Percentiles rank a stretch among this genome's conserved stretches.
Evolutionary conservation across 2,329 filamentous ascomycete genomes (phyloP).

Genomic region (Pestalotiopsis sp.): DNA sequence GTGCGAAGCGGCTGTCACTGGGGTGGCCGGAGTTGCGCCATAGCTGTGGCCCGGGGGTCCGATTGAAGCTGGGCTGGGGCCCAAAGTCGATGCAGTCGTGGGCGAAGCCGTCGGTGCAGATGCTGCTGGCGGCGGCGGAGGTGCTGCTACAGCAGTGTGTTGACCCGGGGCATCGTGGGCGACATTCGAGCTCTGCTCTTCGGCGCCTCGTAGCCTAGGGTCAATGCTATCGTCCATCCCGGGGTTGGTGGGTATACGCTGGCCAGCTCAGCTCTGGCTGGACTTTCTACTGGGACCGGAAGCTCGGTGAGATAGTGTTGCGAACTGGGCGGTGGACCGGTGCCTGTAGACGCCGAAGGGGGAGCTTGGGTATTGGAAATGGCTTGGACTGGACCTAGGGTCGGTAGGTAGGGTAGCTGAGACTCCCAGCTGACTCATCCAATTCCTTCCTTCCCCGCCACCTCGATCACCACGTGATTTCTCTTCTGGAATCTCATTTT

Average conservation of each 20-base stretch:
- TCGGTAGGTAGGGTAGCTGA: background rate
- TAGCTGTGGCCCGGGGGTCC: conserved; percentile 9
- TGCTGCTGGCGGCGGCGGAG: conserved; percentile 11
- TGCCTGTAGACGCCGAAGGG: conserved; percentile 7
- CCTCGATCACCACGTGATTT: background rate
- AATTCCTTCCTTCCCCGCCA: background rate
- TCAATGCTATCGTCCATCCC: conserved; percentile 20
- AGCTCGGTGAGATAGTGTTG: conserved; percentile 8
- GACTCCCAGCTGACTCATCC: background rate
- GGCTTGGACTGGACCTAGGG: too few species aligned
- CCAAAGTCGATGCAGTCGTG: conserved; percentile 8
- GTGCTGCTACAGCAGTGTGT: conserved; percentile 2
- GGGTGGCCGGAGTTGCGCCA: conserved; percentile 8
- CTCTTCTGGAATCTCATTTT: too few species aligned
- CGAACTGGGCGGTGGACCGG: conserved; percentile 5
- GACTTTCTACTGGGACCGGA: conserved; percentile 5
- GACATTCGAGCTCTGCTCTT: conserved; percentile 25
- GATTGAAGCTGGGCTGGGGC: conserved; percentile 9
- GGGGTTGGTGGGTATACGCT: background rate
- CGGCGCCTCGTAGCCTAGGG: conserved; percentile 28
- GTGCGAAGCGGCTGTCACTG: background rate
- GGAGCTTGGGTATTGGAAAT: background rate
- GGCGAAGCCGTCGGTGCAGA: conserved; percentile 16
- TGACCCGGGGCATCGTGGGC: conserved; percentile 19
- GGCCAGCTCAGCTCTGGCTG: background rate